phyloP scores from a whole-genome alignment of 345 rosid species.

The Laguncularia racemosa region DNA sequence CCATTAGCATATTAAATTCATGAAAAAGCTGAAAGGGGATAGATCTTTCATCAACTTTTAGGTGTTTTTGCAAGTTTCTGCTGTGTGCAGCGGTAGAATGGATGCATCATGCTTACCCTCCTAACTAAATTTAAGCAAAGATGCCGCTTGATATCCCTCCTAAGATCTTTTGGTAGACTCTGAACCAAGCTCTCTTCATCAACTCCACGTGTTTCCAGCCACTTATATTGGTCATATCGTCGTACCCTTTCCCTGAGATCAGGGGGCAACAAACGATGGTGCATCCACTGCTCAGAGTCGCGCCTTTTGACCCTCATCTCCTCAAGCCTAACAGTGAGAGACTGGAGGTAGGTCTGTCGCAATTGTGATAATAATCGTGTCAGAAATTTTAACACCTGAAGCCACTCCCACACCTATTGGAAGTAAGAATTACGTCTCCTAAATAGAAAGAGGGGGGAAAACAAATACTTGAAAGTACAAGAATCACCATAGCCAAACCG shows the following conservation, averaged over 20 bases:
- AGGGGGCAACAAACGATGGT: constrained; percentile 76
- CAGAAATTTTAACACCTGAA: too few relatives aligned
- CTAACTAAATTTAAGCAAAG: constrained; percentile 78
- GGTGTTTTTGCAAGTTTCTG: background rate
- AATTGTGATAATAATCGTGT: constrained; percentile 8
- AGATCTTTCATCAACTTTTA: background rate
- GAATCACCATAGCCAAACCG: too few relatives aligned
- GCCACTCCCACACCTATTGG: too few relatives aligned
- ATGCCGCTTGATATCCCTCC: constrained; percentile 84
- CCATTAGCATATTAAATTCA: too few relatives aligned
- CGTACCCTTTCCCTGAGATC: constrained; percentile 60
- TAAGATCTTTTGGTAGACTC: constrained; percentile 77
- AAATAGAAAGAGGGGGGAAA: too few relatives aligned
- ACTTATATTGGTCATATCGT: constrained; percentile 68
- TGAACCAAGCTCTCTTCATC: constrained; percentile 66
- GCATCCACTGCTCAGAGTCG: constrained; percentile 96
- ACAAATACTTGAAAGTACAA: too few relatives aligned
- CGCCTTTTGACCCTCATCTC: constrained; percentile 94
- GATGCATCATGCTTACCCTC: constrained; percentile 42
- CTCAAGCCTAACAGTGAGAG: constrained; percentile 72
- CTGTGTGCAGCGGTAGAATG: background rate
- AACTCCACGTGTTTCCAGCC: constrained; percentile 74
- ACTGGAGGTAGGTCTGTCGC: constrained; percentile 74
- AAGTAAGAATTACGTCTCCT: too few relatives aligned
- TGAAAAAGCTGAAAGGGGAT: too few relatives aligned